These are phyloP conservation scores for Fragosphaeria purpurea DNA, from an alignment of 2,329 filamentous ascomycete species.

Conservation along the genomic window DNA sequence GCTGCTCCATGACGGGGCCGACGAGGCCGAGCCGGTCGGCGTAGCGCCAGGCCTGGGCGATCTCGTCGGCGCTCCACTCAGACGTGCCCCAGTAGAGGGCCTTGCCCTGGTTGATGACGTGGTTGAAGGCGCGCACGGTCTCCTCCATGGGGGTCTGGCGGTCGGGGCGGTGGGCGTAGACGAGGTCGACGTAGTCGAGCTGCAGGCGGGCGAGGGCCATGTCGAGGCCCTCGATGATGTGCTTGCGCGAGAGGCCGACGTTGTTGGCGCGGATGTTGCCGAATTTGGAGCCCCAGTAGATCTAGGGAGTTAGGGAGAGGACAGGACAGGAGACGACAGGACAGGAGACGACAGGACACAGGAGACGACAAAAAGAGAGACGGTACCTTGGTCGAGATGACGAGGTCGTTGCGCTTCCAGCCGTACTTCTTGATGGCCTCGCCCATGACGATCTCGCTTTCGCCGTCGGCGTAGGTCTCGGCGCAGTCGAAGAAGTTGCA, in stretches of 20 bases:
- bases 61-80: constrained; percentile 60
- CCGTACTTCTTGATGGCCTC: constrained; percentile 49
- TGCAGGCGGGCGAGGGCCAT: constrained; percentile 47
- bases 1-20: constrained; percentile 57
- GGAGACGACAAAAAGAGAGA: not conserved
- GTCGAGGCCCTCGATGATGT: constrained; percentile 47
- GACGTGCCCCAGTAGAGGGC: constrained; percentile 65
- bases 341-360: no score
- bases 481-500: constrained; percentile 57
- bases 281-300: constrained; percentile 55
- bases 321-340: no score
- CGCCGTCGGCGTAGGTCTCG: constrained; percentile 47
- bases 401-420: constrained; percentile 52
- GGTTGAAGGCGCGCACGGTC: constrained; percentile 44
- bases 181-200: constrained; percentile 56
- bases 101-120: constrained; percentile 51
- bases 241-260: constrained; percentile 38
- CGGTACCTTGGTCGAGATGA: constrained; percentile 44
- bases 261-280: constrained; percentile 47
- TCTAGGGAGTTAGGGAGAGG: constrained; percentile 22
- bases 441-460: constrained; percentile 56
- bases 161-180: constrained; percentile 53
- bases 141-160: constrained; percentile 50
- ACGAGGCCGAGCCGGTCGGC: constrained; percentile 52
- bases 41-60: constrained; percentile 50